Conservation (phyloP, 1,284 basidiomycete genomes). For the Sporisorium iseilematis-ciliati region DNA sequence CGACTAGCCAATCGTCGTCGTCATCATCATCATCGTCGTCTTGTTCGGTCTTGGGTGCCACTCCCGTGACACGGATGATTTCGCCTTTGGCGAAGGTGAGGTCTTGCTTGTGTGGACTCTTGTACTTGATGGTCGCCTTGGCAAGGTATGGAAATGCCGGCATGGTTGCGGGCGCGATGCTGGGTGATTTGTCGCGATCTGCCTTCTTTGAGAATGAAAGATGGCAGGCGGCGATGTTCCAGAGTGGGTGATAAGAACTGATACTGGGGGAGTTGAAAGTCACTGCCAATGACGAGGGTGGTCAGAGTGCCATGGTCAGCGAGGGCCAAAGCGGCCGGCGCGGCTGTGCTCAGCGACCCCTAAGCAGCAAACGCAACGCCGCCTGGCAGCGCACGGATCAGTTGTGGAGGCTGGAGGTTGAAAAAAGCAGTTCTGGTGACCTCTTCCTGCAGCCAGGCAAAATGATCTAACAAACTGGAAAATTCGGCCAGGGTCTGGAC, state of each 20-base stretch:
- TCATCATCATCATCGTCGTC: conserved; percentile 68
- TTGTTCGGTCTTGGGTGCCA: conserved; percentile 56
- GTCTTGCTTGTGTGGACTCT: conserved; percentile 64
- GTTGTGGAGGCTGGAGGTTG: conserved; percentile 5
- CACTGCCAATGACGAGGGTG: background rate
- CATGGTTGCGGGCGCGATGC: conserved; percentile 15
- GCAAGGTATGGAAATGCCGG: conserved; percentile 54
- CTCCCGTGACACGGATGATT: conserved; percentile 60
- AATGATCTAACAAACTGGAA: background rate
- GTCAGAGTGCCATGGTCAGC: background rate
- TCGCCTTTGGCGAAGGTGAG: conserved; percentile 67
- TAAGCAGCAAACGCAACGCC: background rate
- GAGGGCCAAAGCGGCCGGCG: background rate
- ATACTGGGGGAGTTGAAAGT: background rate
- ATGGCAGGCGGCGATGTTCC: background rate
- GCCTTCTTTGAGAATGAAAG: background rate
- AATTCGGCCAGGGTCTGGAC: conserved; percentile 5
- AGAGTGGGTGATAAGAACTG: background rate
- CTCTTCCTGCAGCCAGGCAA: background rate
- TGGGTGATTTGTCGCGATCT: conserved; percentile 8
- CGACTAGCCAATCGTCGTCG: conserved; percentile 70
- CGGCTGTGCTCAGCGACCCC: conserved; percentile 11
- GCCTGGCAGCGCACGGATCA: conserved; percentile 2
- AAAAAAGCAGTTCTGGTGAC: background rate
- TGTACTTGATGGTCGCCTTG: conserved; percentile 63